Evolutionary conservation across 192 early-diverging fungal genomes (phyloP).

Genomic region (Gryganskiella cystojenkinii): DNA sequence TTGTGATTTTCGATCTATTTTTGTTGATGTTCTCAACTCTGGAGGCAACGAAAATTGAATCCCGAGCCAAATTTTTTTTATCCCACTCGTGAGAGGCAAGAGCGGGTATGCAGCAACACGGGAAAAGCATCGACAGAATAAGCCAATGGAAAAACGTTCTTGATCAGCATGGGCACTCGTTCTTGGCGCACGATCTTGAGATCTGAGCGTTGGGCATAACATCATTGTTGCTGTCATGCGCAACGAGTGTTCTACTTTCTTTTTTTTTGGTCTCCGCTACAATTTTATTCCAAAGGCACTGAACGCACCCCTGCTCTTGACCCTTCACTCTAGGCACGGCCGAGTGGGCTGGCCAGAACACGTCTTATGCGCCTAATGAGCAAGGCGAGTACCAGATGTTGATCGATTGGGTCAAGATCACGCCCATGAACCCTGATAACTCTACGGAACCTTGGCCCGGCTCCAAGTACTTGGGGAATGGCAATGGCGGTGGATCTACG

Average conservation of each 20-base stretch:
- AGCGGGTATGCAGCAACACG: background rate
- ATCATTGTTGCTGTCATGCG: no score
- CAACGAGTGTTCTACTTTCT: constrained; percentile 1
- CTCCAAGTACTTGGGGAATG: constrained; percentile 24
- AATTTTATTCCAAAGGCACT: background rate
- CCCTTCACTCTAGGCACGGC: constrained; percentile 20
- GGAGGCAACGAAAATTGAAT: no score
- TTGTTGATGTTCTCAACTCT: no score
- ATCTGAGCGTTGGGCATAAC: no score
- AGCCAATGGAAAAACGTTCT: no score
- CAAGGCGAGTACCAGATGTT: constrained; percentile 31
- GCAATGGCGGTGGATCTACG: background rate
- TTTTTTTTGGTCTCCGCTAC: background rate
- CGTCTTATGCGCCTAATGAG: constrained; percentile 26
- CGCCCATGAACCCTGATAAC: constrained; percentile 31
- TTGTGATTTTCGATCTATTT: no score
- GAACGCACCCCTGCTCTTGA: no score
- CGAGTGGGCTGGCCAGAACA: constrained; percentile 42
- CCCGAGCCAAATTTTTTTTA: no score
- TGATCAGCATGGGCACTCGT: background rate
- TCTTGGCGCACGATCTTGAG: no score
- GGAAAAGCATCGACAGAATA: no score
- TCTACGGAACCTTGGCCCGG: constrained; percentile 40
- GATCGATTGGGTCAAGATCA: constrained; percentile 45
- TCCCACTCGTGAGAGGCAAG: background rate